A percentile compares a stretch with the other conserved stretches of the same genome.
phyloP scores from a whole-genome alignment of 306 rosid species.

The Malus sylvestris region DNA sequence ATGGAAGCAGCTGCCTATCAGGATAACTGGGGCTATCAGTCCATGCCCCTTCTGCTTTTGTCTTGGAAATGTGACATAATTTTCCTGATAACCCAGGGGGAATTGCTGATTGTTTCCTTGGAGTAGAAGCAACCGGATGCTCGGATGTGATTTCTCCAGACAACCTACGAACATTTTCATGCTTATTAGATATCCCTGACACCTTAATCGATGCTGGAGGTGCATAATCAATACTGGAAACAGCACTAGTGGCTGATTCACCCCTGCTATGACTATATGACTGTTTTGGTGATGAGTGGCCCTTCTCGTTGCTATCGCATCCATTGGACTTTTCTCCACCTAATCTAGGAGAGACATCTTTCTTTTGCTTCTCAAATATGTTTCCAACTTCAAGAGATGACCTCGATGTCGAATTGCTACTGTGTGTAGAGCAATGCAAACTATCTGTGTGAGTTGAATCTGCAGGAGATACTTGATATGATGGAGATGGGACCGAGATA shows the following conservation, averaged over 20 bases:
- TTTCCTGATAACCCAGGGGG: constrained; percentile 34
- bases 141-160: constrained; percentile 55
- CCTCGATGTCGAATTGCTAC: constrained; percentile 49
- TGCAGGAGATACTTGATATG: constrained; percentile 26
- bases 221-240: constrained; percentile 56
- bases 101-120: constrained; percentile 29
- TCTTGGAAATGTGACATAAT: constrained; percentile 27
- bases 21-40: constrained; percentile 32
- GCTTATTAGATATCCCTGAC: constrained; percentile 35
- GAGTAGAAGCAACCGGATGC: constrained; percentile 25
- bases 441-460: constrained; percentile 33
- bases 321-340: constrained; percentile 37
- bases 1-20: constrained; percentile 28
- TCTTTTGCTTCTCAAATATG: constrained; percentile 46
- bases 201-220: constrained; percentile 42
- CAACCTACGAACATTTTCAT: constrained; percentile 27
- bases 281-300: constrained; percentile 50
- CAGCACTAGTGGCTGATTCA: constrained; percentile 68
- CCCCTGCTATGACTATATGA: constrained; percentile 66
- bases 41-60: constrained; percentile 29
- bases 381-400: constrained; percentile 48
- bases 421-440: constrained; percentile 15
- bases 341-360: constrained; percentile 29
- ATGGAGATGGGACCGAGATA: constrained; percentile 25
- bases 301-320: constrained; percentile 31